phyloP scores from a whole-genome alignment of 164 flowering plant genomes.

The Tetracentron sinense region DNA sequence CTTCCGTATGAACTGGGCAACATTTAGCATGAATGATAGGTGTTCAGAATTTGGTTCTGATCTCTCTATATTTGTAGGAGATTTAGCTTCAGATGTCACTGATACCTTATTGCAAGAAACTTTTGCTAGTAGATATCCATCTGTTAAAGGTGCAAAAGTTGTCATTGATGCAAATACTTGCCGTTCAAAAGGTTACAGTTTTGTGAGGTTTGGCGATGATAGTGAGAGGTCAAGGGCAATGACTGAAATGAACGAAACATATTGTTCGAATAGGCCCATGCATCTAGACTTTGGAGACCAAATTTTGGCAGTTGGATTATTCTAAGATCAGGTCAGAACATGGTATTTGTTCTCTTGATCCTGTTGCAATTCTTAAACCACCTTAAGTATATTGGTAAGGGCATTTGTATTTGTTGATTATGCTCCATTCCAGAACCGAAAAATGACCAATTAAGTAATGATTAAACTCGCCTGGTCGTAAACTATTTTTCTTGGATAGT shows the following conservation, averaged over 20 bases:
- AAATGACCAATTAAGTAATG: too few relatives aligned
- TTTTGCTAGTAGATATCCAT: constrained; percentile 69
- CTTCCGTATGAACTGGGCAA: constrained; percentile 91
- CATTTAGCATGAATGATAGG: constrained; percentile 83
- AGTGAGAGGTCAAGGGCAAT: constrained; percentile 74
- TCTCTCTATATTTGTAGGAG: constrained; percentile 95
- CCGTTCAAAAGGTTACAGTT: constrained; percentile 94
- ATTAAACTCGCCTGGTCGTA: too few relatives aligned
- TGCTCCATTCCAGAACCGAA: background rate
- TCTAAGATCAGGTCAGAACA: too few relatives aligned
- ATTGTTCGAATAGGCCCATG: constrained; percentile 93
- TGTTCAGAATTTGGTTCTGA: constrained; percentile 78
- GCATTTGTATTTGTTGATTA: too few relatives aligned
- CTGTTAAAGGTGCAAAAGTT: constrained; percentile 96
- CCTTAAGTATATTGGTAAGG: too few relatives aligned
- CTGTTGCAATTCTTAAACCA: too few relatives aligned
- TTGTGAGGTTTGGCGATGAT: constrained; percentile 97
- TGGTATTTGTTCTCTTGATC: too few relatives aligned
- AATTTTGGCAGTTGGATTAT: background rate
- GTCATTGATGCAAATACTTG: constrained; percentile 93
- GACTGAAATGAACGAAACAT: constrained; percentile 89
- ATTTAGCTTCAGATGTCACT: constrained; percentile 89
- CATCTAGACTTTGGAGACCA: background rate
- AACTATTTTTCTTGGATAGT: too few relatives aligned
- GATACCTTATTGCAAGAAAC: constrained; percentile 84